Base-by-base conservation (phyloP, 805 yeast species). In the Maudiozyma serrabonitensis region DNA sequence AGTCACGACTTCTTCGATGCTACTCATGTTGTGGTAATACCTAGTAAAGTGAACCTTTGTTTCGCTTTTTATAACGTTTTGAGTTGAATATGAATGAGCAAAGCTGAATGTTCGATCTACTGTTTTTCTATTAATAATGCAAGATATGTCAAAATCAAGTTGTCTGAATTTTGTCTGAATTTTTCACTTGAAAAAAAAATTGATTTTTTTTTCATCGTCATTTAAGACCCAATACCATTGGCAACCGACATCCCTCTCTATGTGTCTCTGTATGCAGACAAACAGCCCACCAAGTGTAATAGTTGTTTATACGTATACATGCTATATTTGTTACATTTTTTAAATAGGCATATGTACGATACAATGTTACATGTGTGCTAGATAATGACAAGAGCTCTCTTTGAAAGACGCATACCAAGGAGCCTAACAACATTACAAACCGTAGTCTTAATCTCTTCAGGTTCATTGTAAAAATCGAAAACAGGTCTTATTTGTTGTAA, bases 401-500 rank as follows among this genome's bases (percentile, higher is more conserved):
- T 61, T 9, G 71, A 57, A 46, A 64, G 64, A 23, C 67, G 68
- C 19, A 69, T 50, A 1, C 81, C 81, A 39, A 74, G 63, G 38
- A 75, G 50, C 43, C 82, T 63, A 7, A 76, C 61, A 25, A 70
- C 62, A 48, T 75, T 75, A n/a, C 73, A 54, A 5, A 74, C 62
- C 5, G 61, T 54, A 41, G 56, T 57, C 46, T 66, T 63, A 12
- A 50, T 53, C 21, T 49, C 46, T 1, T 54, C 46, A 1, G 60
- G 45, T 41, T 54, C 69, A 47, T 46, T 59, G 46, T 48, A 54
- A 53, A 52, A 58, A 43, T 47, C 61, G 40, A 45, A 49, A 15
- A 61, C 63, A 13, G 45, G 61, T 57, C 55, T 59, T 52, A 57
- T 67, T 19, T 56, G 64, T 16, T 47, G 56, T 46, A 49, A 41